Base-by-base conservation (phyloP, 768 basidiomycete genomes). In the Ephemerocybe angulata region DNA sequence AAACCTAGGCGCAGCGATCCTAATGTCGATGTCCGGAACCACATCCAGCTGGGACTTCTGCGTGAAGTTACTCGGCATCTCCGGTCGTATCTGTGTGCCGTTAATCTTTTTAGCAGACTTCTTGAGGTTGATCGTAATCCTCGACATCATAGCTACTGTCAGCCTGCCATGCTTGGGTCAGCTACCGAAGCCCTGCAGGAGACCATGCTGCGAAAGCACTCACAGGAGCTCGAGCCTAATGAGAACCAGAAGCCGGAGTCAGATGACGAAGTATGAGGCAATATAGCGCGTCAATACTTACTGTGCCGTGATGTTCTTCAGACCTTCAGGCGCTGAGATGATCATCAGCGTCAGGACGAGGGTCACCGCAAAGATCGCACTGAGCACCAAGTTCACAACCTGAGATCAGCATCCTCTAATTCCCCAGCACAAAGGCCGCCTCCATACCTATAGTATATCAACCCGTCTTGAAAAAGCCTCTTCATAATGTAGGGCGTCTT, bases 41-140 rank as follows among this genome's bases (percentile, higher is more conserved):
- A 59, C 58, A 15, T 59, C 31, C 31, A 63, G 11, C 1, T 48
- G 53, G 15, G 52, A 58, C 24, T 51, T 55, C 44, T 62, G 62
- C 3, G 60, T 61, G 47, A 67, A 65, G 31, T 60, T 56, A 55
- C 63, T 67, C 6, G 66, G 66, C 21, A 67, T 22, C 31, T 64
- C 61, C 1, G 64, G 61, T 28, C 60, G 60, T 11, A 65, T 17
- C 2, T 25, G 11, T n/a, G 38, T 10, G n/a, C 43, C 54, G 33
- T 61, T 52, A 35, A 65, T 13, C n/a, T 69, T 65, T 15, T 58
- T 57, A 3, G 67, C 69, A 11, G 67, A 69, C 64, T 78, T 80
- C 66, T 71, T 80, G 10, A 86, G 72, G 63, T 79, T 81, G 24
- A 86, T 74, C 1, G 85, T 86, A 47, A 87, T 86, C 7, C 85